phyloP scores from a whole-genome alignment of 805 yeast species.

The Ogataea ganodermae region DNA sequence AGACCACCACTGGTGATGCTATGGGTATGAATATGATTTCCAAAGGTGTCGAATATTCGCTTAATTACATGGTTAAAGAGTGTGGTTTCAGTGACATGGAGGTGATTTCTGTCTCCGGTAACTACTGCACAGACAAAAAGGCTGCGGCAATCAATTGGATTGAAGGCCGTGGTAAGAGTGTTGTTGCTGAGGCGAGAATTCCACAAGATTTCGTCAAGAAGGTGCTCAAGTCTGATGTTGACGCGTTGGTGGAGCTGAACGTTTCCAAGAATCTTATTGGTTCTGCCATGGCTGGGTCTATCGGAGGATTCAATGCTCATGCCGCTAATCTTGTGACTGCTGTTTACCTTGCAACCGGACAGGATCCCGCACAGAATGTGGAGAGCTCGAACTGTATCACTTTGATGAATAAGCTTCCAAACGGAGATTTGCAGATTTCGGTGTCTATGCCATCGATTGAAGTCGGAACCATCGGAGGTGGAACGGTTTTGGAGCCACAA shows the following conservation, averaged over 20 bases:
- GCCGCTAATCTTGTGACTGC: slow-evolving; percentile 98
- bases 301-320: slow-evolving; percentile 98
- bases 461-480: slow-evolving; percentile 99
- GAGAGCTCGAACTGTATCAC: slow-evolving; percentile 98
- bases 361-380: slow-evolving; percentile 99
- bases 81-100: slow-evolving; percentile 95
- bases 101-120: slow-evolving; percentile 91
- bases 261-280: slow-evolving; percentile 89
- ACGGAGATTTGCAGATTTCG: slow-evolving; percentile 83
- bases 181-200: slow-evolving; percentile 92
- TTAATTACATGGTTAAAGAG: slow-evolving; percentile 81
- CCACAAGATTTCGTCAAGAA: slow-evolving; percentile 78
- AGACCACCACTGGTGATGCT: slow-evolving; percentile 99
- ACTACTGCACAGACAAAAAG: slow-evolving; percentile 96
- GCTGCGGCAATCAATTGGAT: slow-evolving; percentile 99
- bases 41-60: slow-evolving; percentile 90
- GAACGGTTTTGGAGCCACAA: slow-evolving; percentile 96
- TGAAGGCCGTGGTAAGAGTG: slow-evolving; percentile 98
- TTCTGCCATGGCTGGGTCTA: slow-evolving; percentile 96
- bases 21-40: slow-evolving; percentile 99
- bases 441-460: slow-evolving; percentile 99
- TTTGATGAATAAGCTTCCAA: slow-evolving; percentile 72
- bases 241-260: slow-evolving; percentile 88
- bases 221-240: slow-evolving; percentile 89
- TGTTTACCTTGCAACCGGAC: slow-evolving; percentile 91